phyloP scores from a whole-genome alignment of 768 basidiomycete genomes.

The Boletus subcaerulescens region DNA sequence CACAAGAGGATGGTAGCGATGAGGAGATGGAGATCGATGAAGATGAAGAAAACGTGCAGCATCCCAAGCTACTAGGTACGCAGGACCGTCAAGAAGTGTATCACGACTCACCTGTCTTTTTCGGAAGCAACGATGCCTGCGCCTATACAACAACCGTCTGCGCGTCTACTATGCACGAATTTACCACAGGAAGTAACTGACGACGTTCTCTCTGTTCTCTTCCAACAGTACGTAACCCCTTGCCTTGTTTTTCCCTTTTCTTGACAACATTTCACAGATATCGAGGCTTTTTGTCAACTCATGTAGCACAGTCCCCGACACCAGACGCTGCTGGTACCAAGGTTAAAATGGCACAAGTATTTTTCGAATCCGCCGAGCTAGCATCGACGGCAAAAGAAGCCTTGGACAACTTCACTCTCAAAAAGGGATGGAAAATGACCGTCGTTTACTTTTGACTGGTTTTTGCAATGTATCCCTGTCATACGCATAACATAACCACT shows the following conservation, averaged over 20 bases:
- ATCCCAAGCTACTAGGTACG: conserved; percentile 46
- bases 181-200: conserved; percentile 89
- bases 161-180: conserved; percentile 75
- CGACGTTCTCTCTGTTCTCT: conserved; percentile 80
- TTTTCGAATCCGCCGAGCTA: conserved; percentile 72
- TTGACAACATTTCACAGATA: conserved; percentile 50
- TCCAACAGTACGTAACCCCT: conserved; percentile 74
- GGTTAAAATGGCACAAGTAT: conserved; percentile 77
- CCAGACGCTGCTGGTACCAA: conserved; percentile 61
- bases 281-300: conserved; percentile 73
- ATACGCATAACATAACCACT: conserved; percentile 3
- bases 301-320: conserved; percentile 66
- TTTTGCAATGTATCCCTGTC: conserved; percentile 10
- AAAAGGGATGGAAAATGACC: conserved; percentile 82
- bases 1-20: conserved; percentile 59
- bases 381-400: conserved; percentile 79
- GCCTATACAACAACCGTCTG: conserved; percentile 52
- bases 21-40: conserved; percentile 96
- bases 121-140: conserved; percentile 41
- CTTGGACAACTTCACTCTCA: conserved; percentile 81
- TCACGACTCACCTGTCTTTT: conserved; percentile 15
- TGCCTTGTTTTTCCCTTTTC: background rate
- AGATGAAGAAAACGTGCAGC: conserved; percentile 62
- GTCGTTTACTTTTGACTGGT: conserved; percentile 58
- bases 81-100: conserved; percentile 17